A percentile compares a stretch with the other conserved stretches of the same genome.
phyloP scores from a whole-genome alignment of 2,329 filamentous ascomycete genomes.

The Aspergillus quadricinctus region DNA sequence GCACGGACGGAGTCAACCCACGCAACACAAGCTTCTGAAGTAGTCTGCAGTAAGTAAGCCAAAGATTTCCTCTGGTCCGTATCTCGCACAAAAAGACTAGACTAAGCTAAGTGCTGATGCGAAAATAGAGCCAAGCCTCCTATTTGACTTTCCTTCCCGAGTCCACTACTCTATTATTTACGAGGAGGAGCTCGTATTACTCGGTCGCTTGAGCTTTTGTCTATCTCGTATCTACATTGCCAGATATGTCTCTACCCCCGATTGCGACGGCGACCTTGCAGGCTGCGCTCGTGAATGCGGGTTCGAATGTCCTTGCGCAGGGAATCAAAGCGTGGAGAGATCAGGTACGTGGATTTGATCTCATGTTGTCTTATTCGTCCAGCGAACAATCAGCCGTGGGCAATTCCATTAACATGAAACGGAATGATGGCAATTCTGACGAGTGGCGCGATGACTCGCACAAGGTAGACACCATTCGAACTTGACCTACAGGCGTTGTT shows the following conservation, averaged over 20 bases:
- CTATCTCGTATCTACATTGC: neutral
- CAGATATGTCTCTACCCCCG: slow-evolving; percentile 36
- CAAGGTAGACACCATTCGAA: slow-evolving; percentile 36
- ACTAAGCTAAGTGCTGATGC: neutral
- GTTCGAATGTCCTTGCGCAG: slow-evolving; percentile 55
- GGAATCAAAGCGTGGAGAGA: slow-evolving; percentile 48
- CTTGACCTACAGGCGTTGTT: slow-evolving; percentile 49
- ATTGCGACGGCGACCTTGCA: slow-evolving; percentile 53
- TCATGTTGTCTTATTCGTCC: slow-evolving; percentile 3
- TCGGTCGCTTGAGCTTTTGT: neutral
- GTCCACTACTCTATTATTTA: neutral
- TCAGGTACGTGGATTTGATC: slow-evolving; percentile 28
- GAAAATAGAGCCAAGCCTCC: neutral
- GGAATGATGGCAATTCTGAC: neutral
- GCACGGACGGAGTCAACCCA: neutral
- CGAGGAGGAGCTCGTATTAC: neutral
- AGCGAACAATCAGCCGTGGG: neutral
- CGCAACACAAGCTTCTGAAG: neutral
- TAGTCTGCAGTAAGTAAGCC: neutral
- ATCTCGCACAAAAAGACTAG: neutral
- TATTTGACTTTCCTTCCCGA: neutral
- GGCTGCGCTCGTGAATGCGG: slow-evolving; percentile 48
- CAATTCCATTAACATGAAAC: neutral
- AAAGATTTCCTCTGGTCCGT: neutral
- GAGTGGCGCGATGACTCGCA: neutral